Conservation (phyloP, 257 asterid genomes). For the Jacaranda mimosifolia region DNA sequence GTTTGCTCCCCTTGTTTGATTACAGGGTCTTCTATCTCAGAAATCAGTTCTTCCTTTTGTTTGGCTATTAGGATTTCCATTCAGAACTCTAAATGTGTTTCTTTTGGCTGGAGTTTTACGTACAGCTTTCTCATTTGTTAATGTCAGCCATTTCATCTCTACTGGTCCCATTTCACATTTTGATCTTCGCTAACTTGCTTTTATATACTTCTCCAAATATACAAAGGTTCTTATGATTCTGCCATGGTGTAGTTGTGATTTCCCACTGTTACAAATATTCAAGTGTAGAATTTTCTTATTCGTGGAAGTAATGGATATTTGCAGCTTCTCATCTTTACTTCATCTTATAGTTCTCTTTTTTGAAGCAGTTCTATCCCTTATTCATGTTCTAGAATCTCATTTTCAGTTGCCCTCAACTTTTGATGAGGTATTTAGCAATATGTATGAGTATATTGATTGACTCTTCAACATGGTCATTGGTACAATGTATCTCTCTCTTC, state of each 20-base stretch:
- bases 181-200: not conserved
- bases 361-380: too few relatives aligned
- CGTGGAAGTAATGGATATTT: too few relatives aligned
- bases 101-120: constrained; percentile 44
- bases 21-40: constrained; percentile 46
- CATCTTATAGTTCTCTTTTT: too few relatives aligned
- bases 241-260: not conserved
- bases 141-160: not conserved
- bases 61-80: constrained; percentile 34
- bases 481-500: too few relatives aligned
- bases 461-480: too few relatives aligned
- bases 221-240: not conserved
- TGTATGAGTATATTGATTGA: too few relatives aligned
- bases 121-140: not conserved
- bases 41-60: constrained; percentile 38
- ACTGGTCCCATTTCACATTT: not conserved
- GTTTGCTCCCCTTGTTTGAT: constrained; percentile 46
- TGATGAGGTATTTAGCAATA: too few relatives aligned
- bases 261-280: constrained; percentile 9
- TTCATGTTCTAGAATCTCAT: too few relatives aligned
- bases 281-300: not conserved
- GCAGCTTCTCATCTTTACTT: too few relatives aligned
- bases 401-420: too few relatives aligned
- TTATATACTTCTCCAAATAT: not conserved
- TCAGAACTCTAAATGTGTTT: constrained; percentile 55